phyloP scores from a whole-genome alignment of 1,284 basidiomycete species.

The Austroboletus novae-zelandiae region DNA sequence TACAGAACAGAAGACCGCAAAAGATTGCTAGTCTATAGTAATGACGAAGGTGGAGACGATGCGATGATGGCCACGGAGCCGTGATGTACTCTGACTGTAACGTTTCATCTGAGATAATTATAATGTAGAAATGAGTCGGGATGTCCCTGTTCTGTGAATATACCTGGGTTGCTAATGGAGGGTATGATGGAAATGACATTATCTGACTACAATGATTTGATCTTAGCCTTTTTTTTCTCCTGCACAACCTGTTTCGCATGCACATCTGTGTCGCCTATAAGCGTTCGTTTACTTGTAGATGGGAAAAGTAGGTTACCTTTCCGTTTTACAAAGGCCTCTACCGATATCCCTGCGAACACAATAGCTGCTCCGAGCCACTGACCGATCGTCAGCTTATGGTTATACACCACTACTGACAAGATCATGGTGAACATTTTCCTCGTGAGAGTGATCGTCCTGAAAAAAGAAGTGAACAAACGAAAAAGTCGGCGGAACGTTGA shows the following conservation, averaged over 20 bases:
- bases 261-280: constrained; percentile 50
- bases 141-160: constrained; percentile 17
- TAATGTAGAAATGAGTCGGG: constrained; percentile 24
- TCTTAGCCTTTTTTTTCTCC: constrained; percentile 78
- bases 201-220: constrained; percentile 63
- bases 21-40: constrained; percentile 44
- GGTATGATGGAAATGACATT: background rate
- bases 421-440: constrained; percentile 99
- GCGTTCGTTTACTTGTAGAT: background rate
- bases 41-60: constrained; percentile 22
- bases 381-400: constrained; percentile 78
- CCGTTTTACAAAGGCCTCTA: constrained; percentile 89
- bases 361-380: constrained; percentile 92
- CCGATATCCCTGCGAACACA: constrained; percentile 91
- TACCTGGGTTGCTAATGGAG: constrained; percentile 10
- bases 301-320: constrained; percentile 50
- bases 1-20: constrained; percentile 53
- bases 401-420: constrained; percentile 89
- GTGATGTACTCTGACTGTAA: background rate
- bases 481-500: background rate
- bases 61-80: constrained; percentile 31
- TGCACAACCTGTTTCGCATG: constrained; percentile 75
- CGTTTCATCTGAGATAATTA: constrained; percentile 16
- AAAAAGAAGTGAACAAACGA: constrained; percentile 4
- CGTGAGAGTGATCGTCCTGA: constrained; percentile 91